Percentiles rank a stretch among this genome's conserved stretches.
phyloP scores from a whole-genome alignment of 106 monocot genomes.

The Vanilla planifolia region DNA sequence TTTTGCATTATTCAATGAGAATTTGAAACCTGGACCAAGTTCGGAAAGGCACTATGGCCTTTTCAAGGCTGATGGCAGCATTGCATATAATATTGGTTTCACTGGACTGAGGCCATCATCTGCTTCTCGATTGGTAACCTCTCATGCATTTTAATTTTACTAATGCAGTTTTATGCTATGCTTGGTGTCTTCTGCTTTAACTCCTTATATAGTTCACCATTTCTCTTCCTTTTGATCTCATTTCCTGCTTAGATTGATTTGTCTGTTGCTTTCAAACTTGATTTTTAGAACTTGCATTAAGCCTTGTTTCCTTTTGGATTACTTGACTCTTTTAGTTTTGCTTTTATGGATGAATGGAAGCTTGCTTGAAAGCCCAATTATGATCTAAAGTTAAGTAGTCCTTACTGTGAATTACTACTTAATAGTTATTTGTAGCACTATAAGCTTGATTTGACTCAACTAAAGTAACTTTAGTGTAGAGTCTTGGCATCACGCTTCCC shows the following conservation, averaged over 20 bases:
- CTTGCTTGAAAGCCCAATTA: too few relatives aligned
- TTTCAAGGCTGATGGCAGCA: conserved; percentile 74
- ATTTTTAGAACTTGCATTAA: background rate
- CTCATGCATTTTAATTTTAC: conserved; percentile 19
- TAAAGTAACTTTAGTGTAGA: too few relatives aligned
- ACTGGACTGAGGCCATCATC: conserved; percentile 43
- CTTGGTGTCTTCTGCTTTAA: too few relatives aligned
- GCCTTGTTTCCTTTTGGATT: too few relatives aligned
- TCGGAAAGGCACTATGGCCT: conserved; percentile 76
- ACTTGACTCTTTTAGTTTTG: too few relatives aligned
- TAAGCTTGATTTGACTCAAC: too few relatives aligned
- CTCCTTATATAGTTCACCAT: background rate
- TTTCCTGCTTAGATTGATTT: background rate
- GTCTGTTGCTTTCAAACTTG: too few relatives aligned
- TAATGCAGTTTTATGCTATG: background rate
- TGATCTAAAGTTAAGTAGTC: too few relatives aligned
- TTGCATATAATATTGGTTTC: conserved; percentile 66
- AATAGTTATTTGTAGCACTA: too few relatives aligned
- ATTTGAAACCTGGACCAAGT: conserved; percentile 53
- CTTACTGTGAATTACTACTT: too few relatives aligned
- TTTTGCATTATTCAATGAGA: conserved; percentile 81
- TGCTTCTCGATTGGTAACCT: conserved; percentile 19
- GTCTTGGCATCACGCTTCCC: too few relatives aligned
- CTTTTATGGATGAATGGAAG: too few relatives aligned
- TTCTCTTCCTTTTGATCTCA: background rate